phyloP scores from a whole-genome alignment of 768 basidiomycete species.

The Clathrus columnatus region DNA sequence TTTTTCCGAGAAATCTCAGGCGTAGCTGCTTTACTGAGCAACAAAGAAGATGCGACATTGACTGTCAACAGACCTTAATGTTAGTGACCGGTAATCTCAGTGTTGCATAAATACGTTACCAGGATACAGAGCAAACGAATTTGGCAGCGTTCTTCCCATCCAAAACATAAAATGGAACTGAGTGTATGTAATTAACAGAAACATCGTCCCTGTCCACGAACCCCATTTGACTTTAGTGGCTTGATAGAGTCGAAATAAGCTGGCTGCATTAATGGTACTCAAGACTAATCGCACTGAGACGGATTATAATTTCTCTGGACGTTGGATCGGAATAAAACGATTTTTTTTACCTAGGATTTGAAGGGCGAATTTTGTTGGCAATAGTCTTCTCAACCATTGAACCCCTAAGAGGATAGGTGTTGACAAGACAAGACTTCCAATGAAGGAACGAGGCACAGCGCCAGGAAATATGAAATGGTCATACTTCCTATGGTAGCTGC shows the following conservation, averaged over 20 bases:
- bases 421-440: conserved; percentile 66
- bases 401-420: conserved; percentile 40
- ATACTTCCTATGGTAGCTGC: conserved; percentile 53
- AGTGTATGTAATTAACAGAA: conserved; percentile 58
- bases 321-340: background rate
- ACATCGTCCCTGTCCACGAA: conserved; percentile 43
- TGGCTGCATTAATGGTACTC: conserved; percentile 52
- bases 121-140: conserved; percentile 81
- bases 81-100: background rate
- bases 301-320: background rate
- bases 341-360: conserved; percentile 56
- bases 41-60: conserved; percentile 43
- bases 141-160: conserved; percentile 89
- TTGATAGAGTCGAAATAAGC: conserved; percentile 54
- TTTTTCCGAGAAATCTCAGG: conserved; percentile 28
- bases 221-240: conserved; percentile 62
- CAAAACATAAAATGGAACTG: conserved; percentile 93
- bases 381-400: conserved; percentile 33
- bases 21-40: conserved; percentile 37
- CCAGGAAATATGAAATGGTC: conserved; percentile 88
- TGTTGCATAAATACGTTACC: conserved; percentile 34
- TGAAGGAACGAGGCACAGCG: conserved; percentile 80
- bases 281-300: conserved; percentile 64
- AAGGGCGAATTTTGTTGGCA: conserved; percentile 52
- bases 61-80: conserved; percentile 30